Evolutionary conservation across 768 basidiomycete species (phyloP).

Genomic region (Suillus alpinus): DNA sequence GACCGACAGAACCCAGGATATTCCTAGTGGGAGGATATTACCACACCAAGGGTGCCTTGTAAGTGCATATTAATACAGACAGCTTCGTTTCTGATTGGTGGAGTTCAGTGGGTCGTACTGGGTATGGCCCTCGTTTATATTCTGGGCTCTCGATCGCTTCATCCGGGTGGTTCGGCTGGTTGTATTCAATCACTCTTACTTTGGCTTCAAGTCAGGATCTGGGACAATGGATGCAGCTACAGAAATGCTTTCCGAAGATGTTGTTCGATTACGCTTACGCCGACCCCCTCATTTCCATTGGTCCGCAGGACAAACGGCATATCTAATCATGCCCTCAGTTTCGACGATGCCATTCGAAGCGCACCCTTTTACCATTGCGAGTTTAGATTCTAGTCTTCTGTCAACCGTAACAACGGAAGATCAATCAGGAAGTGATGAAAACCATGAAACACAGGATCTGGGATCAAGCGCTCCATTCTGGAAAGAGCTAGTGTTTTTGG

Average conservation of each 20-base stretch:
- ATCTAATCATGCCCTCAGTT: constrained; percentile 42
- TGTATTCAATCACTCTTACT: constrained; percentile 39
- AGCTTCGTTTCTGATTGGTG: not conserved
- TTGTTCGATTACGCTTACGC: constrained; percentile 40
- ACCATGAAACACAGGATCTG: not conserved
- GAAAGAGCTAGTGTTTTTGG: constrained; percentile 48
- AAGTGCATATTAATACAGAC: constrained; percentile 26
- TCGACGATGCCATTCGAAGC: constrained; percentile 40
- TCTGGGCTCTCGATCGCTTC: constrained; percentile 54
- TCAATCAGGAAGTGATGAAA: constrained; percentile 10
- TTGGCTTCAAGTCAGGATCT: constrained; percentile 22
- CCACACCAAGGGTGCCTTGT: constrained; percentile 35
- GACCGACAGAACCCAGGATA: constrained; percentile 7
- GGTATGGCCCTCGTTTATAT: constrained; percentile 48
- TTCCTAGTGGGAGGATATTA: constrained; percentile 37
- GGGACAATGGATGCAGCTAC: constrained; percentile 32
- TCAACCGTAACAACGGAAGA: not conserved
- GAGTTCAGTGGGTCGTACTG: constrained; percentile 27
- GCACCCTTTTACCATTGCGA: constrained; percentile 56
- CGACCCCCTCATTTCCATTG: constrained; percentile 44
- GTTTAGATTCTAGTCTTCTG: constrained; percentile 18
- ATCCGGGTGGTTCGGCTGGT: constrained; percentile 42
- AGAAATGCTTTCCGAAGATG: constrained; percentile 39
- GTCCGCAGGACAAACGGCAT: constrained; percentile 49
- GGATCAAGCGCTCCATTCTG: constrained; percentile 7